These are phyloP conservation scores for Aspergillus coremiiformis DNA, from an alignment of 495 filamentous ascomycete genomes.

Conservation along the genomic window DNA sequence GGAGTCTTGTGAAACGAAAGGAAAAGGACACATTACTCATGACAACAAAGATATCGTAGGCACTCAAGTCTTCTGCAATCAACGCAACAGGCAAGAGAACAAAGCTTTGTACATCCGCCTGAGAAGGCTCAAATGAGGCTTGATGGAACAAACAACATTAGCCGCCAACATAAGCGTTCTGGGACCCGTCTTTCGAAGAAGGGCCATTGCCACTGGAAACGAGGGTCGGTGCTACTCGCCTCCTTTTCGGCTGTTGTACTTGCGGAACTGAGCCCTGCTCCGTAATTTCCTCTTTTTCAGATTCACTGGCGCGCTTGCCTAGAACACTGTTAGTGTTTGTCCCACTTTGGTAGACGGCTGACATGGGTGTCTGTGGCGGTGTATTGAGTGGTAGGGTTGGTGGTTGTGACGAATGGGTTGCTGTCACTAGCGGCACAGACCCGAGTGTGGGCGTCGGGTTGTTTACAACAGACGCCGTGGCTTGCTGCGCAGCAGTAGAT, in stretches of 20 bases:
- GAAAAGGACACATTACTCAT: slow-evolving; percentile 2
- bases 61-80: background rate
- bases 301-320: slow-evolving; percentile 51
- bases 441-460: slow-evolving; percentile 73
- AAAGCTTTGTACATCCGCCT: background rate
- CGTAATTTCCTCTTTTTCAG: slow-evolving; percentile 54
- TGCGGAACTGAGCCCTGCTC: slow-evolving; percentile 34
- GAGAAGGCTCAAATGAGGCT: background rate
- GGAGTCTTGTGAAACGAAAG: background rate
- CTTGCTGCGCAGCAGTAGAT: slow-evolving; percentile 31
- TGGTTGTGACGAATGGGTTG: slow-evolving; percentile 52
- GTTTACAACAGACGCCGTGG: slow-evolving; percentile 45
- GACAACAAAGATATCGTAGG: background rate
- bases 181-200: slow-evolving; percentile 15
- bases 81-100: background rate
- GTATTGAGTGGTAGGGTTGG: slow-evolving; percentile 59
- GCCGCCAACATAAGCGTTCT: slow-evolving; percentile 11
- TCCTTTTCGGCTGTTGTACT: slow-evolving; percentile 55
- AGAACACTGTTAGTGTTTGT: slow-evolving; percentile 40
- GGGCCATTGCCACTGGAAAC: slow-evolving; percentile 33
- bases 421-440: slow-evolving; percentile 65
- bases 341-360: slow-evolving; percentile 35
- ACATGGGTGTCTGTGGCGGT: slow-evolving; percentile 70
- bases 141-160: background rate
- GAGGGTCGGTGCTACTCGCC: slow-evolving; percentile 70